Evolutionary conservation across 345 rosid species (phyloP), one percentile per base, ranked within the genome.

Genomic region (Adansonia digitata): DNA sequence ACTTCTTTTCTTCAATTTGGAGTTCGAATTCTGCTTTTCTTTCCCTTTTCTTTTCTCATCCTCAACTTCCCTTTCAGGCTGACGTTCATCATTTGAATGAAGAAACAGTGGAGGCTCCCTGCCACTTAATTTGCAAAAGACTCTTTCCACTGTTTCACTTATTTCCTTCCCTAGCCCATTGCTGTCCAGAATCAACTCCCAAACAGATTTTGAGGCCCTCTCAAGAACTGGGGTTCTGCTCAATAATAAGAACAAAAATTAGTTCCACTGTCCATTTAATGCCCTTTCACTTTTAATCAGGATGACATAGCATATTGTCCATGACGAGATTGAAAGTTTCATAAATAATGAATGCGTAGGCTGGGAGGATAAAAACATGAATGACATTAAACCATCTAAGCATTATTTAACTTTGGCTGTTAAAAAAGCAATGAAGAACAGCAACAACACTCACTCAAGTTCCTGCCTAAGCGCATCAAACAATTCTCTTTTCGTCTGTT

Each of bases 121-220:
- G 53, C 93, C 97, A 72, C 98, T 93, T 63, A 90, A 78, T 75
- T 87, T 88, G 75, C 89, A 89, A 68, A 87, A 95, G 4, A 88
- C 97, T 67, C 79, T 87, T 80, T 93, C 97, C 13, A 84, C 87
- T 26, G 88, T 86, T 69, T 84, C 84, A 35, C 80, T 87, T 78
- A 83, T 85, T 73, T 85, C 83, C 80, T 91, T 90, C 67, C 99
- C 97, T 53, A 90, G 71, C 18, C 98, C 98, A 53, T 86, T 80
- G 52, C 69, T 74, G 78, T 91, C 96, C 74, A 95, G 84, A 77
- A 95, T 95, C 83, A 95, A 73, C 65, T 95, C 99, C 98, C 99
- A 95, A 69, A 93, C 96, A 18, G 98, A 91, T 82, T 90, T 91
- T 15, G 99, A 95, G 57, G 98, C 98, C 82, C 88, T 92, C 85